These are phyloP conservation scores for Salix caprea DNA, from an alignment of 345 rosid species.

Conservation along the genomic window DNA sequence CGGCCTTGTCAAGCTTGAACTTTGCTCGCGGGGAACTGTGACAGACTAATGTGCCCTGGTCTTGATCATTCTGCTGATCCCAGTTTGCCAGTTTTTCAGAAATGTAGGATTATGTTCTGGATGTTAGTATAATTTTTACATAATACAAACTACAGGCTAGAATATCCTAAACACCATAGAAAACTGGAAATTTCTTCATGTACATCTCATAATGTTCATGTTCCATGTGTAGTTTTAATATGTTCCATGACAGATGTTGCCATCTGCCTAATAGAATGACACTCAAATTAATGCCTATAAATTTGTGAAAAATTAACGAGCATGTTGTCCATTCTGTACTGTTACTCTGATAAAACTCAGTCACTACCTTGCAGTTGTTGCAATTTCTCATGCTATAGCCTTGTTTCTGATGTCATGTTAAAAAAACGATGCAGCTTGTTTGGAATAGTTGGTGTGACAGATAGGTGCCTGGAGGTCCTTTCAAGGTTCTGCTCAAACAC, in stretches of 20 bases:
- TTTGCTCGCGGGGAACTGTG: background rate
- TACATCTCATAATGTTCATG: background rate
- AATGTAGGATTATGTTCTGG: background rate
- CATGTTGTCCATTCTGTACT: background rate
- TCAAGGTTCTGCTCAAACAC: conserved; percentile 63
- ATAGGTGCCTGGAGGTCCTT: conserved; percentile 68
- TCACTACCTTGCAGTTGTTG: background rate
- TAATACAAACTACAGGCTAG: background rate
- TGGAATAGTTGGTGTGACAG: conserved; percentile 90
- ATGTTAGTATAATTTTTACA: background rate
- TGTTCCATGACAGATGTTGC: background rate
- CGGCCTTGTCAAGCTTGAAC: background rate
- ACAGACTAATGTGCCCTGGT: too few species aligned
- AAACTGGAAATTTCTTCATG: background rate
- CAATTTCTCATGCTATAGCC: background rate
- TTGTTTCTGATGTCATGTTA: conserved; percentile 13
- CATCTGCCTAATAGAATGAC: background rate
- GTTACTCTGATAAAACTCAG: background rate
- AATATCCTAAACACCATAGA: background rate
- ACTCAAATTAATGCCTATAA: background rate
- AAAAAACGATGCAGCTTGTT: conserved; percentile 62
- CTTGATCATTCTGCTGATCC: background rate
- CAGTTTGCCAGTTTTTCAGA: background rate
- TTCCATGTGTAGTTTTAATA: background rate
- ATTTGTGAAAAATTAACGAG: background rate